Conservation (phyloP, 2,329 filamentous ascomycete species). For the Colletotrichum graminicola region DNA sequence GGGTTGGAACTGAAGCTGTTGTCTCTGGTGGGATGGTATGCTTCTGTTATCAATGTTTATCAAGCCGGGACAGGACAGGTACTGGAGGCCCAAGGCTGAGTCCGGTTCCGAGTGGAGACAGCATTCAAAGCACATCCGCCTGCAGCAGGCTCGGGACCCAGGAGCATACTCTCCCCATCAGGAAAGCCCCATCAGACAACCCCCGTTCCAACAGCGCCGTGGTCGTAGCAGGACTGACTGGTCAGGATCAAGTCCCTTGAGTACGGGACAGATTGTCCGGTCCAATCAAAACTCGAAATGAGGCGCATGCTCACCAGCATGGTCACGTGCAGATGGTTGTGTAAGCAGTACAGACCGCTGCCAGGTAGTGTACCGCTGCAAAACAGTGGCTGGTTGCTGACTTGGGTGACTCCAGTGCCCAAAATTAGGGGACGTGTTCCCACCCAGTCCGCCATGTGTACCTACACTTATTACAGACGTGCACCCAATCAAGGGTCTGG, state of each 20-base stretch:
- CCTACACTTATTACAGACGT: too few species aligned
- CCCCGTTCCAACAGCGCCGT: conserved; percentile 10
- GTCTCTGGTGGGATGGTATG: conserved; percentile 11
- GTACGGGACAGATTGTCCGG: conserved; percentile 36
- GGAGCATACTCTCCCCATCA: not conserved
- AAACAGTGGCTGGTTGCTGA: conserved; percentile 1
- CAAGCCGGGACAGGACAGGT: not conserved
- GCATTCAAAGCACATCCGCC: not conserved
- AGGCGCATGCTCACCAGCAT: not conserved
- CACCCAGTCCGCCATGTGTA: not conserved
- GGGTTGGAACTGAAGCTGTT: not conserved
- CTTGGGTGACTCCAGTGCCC: not conserved
- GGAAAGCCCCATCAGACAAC: conserved; percentile 13
- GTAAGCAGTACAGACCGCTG: not conserved
- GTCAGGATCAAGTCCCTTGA: conserved; percentile 33
- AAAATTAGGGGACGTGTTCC: not conserved
- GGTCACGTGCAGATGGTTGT: conserved; percentile 18
- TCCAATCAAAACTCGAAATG: conserved; percentile 20
- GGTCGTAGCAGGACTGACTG: conserved; percentile 11
- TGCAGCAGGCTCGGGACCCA: too few species aligned
- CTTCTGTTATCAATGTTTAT: conserved; percentile 22
- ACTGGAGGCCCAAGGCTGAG: conserved; percentile 9
- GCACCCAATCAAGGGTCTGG: conserved; percentile 17
- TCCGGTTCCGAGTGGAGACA: conserved; percentile 2
- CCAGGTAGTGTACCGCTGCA: not conserved